Base-by-base conservation (phyloP, 2,329 filamentous ascomycete genomes). In the Fusarium algeriense region DNA sequence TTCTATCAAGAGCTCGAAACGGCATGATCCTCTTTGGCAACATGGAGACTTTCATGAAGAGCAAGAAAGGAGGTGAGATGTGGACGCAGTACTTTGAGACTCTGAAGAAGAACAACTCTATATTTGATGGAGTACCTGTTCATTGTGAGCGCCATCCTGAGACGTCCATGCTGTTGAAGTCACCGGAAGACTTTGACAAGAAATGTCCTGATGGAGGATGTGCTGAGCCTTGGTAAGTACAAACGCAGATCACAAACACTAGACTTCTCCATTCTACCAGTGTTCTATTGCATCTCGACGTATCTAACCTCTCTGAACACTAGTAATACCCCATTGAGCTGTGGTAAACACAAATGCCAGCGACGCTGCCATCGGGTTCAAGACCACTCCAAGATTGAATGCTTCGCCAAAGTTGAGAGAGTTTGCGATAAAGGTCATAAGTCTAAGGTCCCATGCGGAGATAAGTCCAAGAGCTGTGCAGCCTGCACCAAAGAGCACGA, bases 141-240 rank as follows among this genome's bases (percentile, higher is more conserved):
- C 78, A 81, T 11, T 93, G 91, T 63, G 84, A 90, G 64, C 84
- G 85, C 20, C 91, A 93, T 72, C 87, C 87, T 0, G 78, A 87
- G 0, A 84, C 77, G 20, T 82, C 68, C 0, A 81, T 83, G 1
- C 38, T 89, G 0, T 71, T 94, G 0, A 78, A 77, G 4, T 77
- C 77, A 0, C 84, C 86, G 0, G 76, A 84, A 1, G 88, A 93
- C 44, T 94, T 94, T 73, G 86, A 89, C 5, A 76, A 66, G 1
- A 78, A 86, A 20, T 91, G 88, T 41, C 92, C 92, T 0, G 91
- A 94, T 75, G 92, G 92, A 7, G 92, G 92, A 0, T 94, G 92
- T 68, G 81, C 81, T 0, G 82, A 88, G 52, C 83, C 83, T 23
- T 94, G 92, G 89, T 91, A 81, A 78, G 60, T 46, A 8, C 5